These are phyloP conservation scores for Pyrenochaeta sp. DNA, from an alignment of 2,329 filamentous ascomycete genomes.

Conservation along the genomic window DNA sequence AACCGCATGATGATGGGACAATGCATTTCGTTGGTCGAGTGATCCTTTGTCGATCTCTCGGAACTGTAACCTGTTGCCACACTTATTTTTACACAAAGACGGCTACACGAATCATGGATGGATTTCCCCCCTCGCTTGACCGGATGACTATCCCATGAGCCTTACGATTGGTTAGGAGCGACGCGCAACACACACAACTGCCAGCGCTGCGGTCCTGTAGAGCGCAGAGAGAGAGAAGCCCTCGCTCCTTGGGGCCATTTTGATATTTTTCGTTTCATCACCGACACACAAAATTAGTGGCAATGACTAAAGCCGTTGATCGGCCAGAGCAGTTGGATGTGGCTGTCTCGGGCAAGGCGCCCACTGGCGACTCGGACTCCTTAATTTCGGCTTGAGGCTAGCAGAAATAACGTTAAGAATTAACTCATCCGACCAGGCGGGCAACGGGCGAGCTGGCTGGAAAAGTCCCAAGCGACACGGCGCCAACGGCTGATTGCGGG, in stretches of 20 bases:
- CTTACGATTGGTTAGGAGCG: conserved; percentile 19
- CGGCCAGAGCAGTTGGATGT: conserved; percentile 16
- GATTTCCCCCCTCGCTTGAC: conserved; percentile 20
- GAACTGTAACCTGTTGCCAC: conserved; percentile 37
- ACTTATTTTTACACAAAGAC: conserved; percentile 39
- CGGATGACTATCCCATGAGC: conserved; percentile 20
- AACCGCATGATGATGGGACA: conserved; percentile 40
- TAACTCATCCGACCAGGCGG: conserved; percentile 34
- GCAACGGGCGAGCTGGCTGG: conserved; percentile 31
- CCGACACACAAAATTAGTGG: conserved; percentile 18
- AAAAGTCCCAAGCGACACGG: conserved; percentile 40
- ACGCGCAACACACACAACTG: conserved; percentile 15
- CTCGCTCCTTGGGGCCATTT: conserved; percentile 2
- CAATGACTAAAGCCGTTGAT: conserved; percentile 33
- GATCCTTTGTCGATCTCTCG: conserved; percentile 21
- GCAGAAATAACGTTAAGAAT: conserved; percentile 27
- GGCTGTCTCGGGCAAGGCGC: conserved; percentile 34
- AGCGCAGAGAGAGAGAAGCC: neutral
- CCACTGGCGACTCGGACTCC: conserved; percentile 44
- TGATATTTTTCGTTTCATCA: conserved; percentile 20
- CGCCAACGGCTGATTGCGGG: conserved; percentile 43
- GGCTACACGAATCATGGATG: conserved; percentile 25
- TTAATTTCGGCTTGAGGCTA: conserved; percentile 49
- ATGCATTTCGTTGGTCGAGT: conserved; percentile 28
- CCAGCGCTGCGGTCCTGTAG: conserved; percentile 6